Conservation (phyloP, 495 filamentous ascomycete genomes). For the Hyaloscypha bicolor region DNA sequence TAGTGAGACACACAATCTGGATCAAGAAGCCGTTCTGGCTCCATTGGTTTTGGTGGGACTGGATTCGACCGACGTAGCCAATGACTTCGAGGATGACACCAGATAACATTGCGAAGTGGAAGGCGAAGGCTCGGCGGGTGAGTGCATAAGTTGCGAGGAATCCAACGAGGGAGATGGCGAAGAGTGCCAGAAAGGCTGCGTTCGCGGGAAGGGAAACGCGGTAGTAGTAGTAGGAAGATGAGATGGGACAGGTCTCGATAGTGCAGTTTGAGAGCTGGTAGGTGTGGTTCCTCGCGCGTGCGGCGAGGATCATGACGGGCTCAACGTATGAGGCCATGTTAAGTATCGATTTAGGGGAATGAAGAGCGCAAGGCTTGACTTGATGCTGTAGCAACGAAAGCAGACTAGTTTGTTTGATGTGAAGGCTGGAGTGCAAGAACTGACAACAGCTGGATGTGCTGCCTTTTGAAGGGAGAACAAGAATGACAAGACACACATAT, state of each 20-base stretch:
- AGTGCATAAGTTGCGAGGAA: constrained; percentile 26
- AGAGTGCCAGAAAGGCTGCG: constrained; percentile 34
- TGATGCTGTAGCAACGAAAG: not conserved
- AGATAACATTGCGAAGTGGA: constrained; percentile 40
- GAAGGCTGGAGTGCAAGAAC: not conserved
- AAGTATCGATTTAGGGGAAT: not conserved
- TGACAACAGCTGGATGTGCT: not conserved
- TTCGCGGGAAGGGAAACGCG: constrained; percentile 35
- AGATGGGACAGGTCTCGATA: constrained; percentile 24
- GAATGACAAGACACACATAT: not conserved
- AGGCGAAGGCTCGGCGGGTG: constrained; percentile 34
- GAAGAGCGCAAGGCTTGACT: not conserved
- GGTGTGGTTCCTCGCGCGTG: constrained; percentile 6
- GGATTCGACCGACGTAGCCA: constrained; percentile 44
- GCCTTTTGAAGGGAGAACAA: not conserved
- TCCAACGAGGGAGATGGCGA: constrained; percentile 30
- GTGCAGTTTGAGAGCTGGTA: constrained; percentile 23
- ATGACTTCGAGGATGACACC: constrained; percentile 44
- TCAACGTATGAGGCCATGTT: constrained; percentile 16
- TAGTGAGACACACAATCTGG: constrained; percentile 51
- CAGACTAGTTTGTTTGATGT: not conserved
- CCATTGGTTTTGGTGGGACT: constrained; percentile 46
- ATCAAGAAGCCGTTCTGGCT: constrained; percentile 41
- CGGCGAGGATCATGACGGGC: constrained; percentile 8
- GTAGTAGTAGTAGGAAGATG: constrained; percentile 30